Conservation (phyloP, 2,329 filamentous ascomycete species). For the Aspergillus cejpii region DNA sequence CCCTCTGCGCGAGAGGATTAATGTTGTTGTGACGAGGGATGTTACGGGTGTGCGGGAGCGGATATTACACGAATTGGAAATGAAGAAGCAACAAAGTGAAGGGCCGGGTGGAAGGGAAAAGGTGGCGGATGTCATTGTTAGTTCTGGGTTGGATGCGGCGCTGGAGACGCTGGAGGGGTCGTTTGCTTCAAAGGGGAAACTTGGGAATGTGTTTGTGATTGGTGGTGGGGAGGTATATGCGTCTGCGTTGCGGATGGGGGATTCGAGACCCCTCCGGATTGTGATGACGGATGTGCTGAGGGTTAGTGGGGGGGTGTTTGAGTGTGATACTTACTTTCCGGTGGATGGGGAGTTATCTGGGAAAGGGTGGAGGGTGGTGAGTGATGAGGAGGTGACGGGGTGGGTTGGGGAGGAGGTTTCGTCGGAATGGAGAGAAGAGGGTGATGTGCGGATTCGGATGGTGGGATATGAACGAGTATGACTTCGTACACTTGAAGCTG, state of each 20-base stretch:
- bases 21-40: slow-evolving; percentile 66
- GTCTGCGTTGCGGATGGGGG: slow-evolving; percentile 51
- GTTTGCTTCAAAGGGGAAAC: slow-evolving; percentile 19
- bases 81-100: slow-evolving; percentile 13
- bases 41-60: slow-evolving; percentile 24
- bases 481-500: no score
- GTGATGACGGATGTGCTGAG: slow-evolving; percentile 39
- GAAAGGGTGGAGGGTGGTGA: slow-evolving; percentile 31
- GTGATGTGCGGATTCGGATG: slow-evolving; percentile 46
- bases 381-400: slow-evolving; percentile 29
- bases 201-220: slow-evolving; percentile 72
- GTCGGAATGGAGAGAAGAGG: slow-evolving; percentile 43
- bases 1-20: slow-evolving; percentile 71
- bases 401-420: slow-evolving; percentile 42
- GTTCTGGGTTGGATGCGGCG: slow-evolving; percentile 54
- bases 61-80: slow-evolving; percentile 33
- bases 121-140: slow-evolving; percentile 44
- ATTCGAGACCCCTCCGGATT: slow-evolving; percentile 26
- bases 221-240: slow-evolving; percentile 82
- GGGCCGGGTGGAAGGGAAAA: slow-evolving; percentile 12
- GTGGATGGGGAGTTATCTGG: slow-evolving; percentile 29
- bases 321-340: slow-evolving; percentile 47
- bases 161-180: slow-evolving; percentile 37
- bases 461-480: slow-evolving; percentile 39
- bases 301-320: slow-evolving; percentile 29